phyloP scores from a whole-genome alignment of 1,284 basidiomycete genomes.

The Rhodotorula sp. region DNA sequence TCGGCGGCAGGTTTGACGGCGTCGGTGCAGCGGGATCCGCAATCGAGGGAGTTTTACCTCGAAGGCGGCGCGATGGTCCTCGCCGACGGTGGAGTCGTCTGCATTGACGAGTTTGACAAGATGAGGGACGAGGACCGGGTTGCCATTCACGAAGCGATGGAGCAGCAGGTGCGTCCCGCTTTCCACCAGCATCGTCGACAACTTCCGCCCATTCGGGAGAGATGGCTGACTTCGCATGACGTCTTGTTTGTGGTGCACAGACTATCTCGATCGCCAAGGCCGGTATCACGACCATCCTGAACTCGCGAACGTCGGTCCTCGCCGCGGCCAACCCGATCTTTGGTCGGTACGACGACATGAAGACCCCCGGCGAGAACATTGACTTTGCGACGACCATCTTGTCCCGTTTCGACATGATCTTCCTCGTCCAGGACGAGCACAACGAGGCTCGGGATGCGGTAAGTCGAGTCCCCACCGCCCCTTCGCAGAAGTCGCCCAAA shows the following conservation, averaged over 20 bases:
- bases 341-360: conserved; percentile 95
- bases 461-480: conserved; percentile 40
- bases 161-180: conserved; percentile 58
- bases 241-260: conserved; percentile 54
- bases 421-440: conserved; percentile 98
- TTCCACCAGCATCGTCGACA: neutral
- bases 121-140: conserved; percentile 99
- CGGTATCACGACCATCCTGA: conserved; percentile 96
- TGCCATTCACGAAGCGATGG: conserved; percentile 99
- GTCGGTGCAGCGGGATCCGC: conserved; percentile 89
- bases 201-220: neutral
- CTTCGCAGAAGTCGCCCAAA: conserved; percentile 2
- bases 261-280: conserved; percentile 99
- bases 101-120: conserved; percentile 99
- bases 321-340: conserved; percentile 99
- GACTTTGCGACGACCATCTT: conserved; percentile 98
- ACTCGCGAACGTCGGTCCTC: conserved; percentile 91
- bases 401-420: conserved; percentile 99
- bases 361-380: conserved; percentile 97
- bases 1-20: conserved; percentile 98
- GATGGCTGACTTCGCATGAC: neutral
- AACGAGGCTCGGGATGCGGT: conserved; percentile 90
- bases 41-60: conserved; percentile 93
- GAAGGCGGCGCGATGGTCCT: conserved; percentile 99
- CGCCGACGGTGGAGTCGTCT: conserved; percentile 96